These are phyloP conservation scores for Cryptosporidium parvum DNA, from an alignment of 169 alveolate species.

Conservation along the genomic window DNA sequence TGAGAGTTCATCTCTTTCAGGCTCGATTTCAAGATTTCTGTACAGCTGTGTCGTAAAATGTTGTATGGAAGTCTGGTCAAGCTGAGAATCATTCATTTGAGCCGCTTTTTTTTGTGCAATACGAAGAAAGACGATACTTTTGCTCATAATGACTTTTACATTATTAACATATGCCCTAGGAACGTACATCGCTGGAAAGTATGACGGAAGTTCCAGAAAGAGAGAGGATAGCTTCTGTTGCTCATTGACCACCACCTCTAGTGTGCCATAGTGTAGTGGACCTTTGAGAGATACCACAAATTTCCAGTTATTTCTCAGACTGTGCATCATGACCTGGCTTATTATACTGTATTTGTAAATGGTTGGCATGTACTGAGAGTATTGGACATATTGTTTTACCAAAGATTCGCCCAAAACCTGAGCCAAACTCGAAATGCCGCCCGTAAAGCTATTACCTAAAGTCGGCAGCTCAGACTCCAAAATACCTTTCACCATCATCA, in stretches of 20 bases:
- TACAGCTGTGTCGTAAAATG: conserved; percentile 41
- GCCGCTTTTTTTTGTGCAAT: conserved; percentile 19
- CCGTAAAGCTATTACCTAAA: conserved; percentile 10
- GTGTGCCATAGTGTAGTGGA: conserved; percentile 30
- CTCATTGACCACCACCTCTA: conserved; percentile 45
- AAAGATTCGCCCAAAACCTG: conserved; percentile 26
- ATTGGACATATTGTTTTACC: conserved; percentile 21
- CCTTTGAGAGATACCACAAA: conserved; percentile 19
- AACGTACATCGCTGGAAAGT: conserved; percentile 49
- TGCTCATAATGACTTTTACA: conserved; percentile 18
- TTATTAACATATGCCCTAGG: conserved; percentile 50
- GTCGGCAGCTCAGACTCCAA: conserved; percentile 38
- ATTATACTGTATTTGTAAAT: conserved; percentile 41
- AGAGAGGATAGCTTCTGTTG: conserved; percentile 42
- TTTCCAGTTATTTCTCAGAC: conserved; percentile 32
- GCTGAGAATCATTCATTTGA: neutral
- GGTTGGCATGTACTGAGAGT: conserved; percentile 28
- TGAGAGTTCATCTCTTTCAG: conserved; percentile 2
- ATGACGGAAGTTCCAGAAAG: conserved; percentile 69
- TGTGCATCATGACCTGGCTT: conserved; percentile 30
- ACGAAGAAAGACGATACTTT: conserved; percentile 28
- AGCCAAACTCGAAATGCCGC: conserved; percentile 32
- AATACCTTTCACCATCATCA: conserved; percentile 8
- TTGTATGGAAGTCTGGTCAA: conserved; percentile 15
- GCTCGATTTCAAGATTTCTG: conserved; percentile 11